phyloP scores from a whole-genome alignment of 129 eudicot species.

The Apium graveolens region DNA sequence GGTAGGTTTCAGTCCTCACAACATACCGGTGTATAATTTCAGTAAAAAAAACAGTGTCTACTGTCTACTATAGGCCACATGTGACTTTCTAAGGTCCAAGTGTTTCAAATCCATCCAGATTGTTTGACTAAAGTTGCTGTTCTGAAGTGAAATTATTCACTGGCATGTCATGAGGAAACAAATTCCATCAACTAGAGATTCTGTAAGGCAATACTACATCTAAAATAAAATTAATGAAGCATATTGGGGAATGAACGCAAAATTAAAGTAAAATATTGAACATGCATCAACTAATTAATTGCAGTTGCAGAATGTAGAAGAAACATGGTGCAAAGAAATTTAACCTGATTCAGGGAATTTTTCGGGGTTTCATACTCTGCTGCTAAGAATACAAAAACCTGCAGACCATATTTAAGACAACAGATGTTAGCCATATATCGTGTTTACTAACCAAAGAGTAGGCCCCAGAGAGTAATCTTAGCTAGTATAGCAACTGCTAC shows the following conservation, averaged over 20 bases:
- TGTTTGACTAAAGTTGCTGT: not conserved
- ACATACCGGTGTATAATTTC: too few species aligned
- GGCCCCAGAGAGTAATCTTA: not conserved
- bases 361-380: constrained; percentile 93
- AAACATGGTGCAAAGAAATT: not conserved
- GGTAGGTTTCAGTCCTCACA: too few species aligned
- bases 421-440: not conserved
- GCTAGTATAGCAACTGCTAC: not conserved
- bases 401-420: constrained; percentile 20
- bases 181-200: not conserved
- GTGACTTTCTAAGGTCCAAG: not conserved
- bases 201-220: not conserved
- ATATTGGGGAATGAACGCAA: not conserved
- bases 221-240: not conserved
- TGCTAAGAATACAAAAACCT: constrained; percentile 96
- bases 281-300: not conserved
- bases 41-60: not conserved
- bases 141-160: not conserved
- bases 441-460: not conserved
- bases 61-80: not conserved
- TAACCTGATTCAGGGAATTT: constrained; percentile 77
- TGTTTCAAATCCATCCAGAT: not conserved
- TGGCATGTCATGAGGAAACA: not conserved
- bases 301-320: not conserved
- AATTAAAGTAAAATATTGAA: not conserved